Evolutionary conservation across 192 early-diverging fungal species (phyloP), one percentile per base, ranked within the genome.

Genomic region (Radiomyces spectabilis): DNA sequence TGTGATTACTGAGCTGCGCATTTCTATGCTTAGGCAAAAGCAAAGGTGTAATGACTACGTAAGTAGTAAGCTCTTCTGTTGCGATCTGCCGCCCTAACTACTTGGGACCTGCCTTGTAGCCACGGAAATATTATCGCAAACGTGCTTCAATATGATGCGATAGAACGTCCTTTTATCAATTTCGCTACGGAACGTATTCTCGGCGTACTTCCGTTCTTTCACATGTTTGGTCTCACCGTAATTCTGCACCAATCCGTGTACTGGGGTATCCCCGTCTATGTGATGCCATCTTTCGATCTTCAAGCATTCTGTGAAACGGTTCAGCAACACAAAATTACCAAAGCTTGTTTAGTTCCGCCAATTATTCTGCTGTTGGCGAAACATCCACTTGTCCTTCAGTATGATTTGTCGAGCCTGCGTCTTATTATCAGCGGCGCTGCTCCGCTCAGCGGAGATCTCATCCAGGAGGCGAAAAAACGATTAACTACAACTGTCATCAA

Each of bases 321-420:
- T 55, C 60, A 72, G 18, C 80, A 63, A 39, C 83, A 87, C 69
- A 77, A 83, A 49, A 79, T 94, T 46, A 69, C 73, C 5, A 72
- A 72, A 33, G 85, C 90, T 6, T 85, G 85, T 61, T 79, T 98
- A 42, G 90, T 95, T 32, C 73, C 89, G 22, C 88, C 88, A 31
- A 82, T 91, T 55, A 57, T 79, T n/a, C 21, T 91, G 7, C 60
- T 71, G 33, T 62, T 92, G 27, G 74, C 78, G 26, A 88, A 88
- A 51, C 61, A 74, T n/a, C 82, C 85, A 5, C 47, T 83, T 32
- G 75, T 84, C 4, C 69, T 74, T 13, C 72, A 83, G 7, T 89
- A 76, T 57, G 71, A 86, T 48, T 57, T 92, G 26, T 65, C 73
- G 6, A 67, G 62, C 21, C 49, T 91, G 3, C 53, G 65, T 38